A percentile compares a stretch with the other conserved stretches of the same genome.
Evolutionary conservation across 1,139 yeast species (phyloP).

Genomic region (Pneumocystis murina): DNA sequence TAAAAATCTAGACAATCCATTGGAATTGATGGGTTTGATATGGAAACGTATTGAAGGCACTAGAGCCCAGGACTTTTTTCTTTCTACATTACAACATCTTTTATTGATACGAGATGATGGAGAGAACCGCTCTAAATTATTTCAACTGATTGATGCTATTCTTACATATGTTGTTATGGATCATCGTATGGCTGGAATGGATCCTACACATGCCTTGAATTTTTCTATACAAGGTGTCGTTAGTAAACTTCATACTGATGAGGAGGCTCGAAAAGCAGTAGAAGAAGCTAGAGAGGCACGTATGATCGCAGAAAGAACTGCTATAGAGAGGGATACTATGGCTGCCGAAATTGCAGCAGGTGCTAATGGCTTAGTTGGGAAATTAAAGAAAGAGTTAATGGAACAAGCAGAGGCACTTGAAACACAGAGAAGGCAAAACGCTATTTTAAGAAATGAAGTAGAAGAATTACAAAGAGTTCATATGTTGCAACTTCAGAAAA

Average conservation of each 20-base stretch:
- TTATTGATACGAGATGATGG: constrained; percentile 36
- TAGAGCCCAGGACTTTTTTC: constrained; percentile 49
- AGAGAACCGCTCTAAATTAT: constrained; percentile 56
- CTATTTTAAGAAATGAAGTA: constrained; percentile 48
- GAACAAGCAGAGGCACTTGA: constrained; percentile 59
- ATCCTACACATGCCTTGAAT: background rate
- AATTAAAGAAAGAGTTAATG: constrained; percentile 48
- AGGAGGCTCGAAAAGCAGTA: constrained; percentile 67
- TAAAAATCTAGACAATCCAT: constrained; percentile 41
- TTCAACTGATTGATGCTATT: constrained; percentile 68
- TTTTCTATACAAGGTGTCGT: constrained; percentile 59
- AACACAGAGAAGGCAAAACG: constrained; percentile 54
- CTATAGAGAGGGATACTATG: constrained; percentile 72
- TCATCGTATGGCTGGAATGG: constrained; percentile 4
- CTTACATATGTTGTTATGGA: constrained; percentile 63
- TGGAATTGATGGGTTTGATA: constrained; percentile 49
- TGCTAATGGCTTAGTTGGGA: constrained; percentile 69
- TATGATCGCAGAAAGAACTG: constrained; percentile 60
- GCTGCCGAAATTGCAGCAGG: constrained; percentile 62
- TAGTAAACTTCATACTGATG: constrained; percentile 77
- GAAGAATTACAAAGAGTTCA: constrained; percentile 56
- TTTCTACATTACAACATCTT: constrained; percentile 72
- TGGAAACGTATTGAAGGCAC: constrained; percentile 62
- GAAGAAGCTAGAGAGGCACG: constrained; percentile 55
- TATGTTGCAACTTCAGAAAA: constrained; percentile 64